Evolutionary conservation across 2,329 filamentous ascomycete genomes (phyloP).

Genomic region (Ophiocordyceps camponoti-floridani): DNA sequence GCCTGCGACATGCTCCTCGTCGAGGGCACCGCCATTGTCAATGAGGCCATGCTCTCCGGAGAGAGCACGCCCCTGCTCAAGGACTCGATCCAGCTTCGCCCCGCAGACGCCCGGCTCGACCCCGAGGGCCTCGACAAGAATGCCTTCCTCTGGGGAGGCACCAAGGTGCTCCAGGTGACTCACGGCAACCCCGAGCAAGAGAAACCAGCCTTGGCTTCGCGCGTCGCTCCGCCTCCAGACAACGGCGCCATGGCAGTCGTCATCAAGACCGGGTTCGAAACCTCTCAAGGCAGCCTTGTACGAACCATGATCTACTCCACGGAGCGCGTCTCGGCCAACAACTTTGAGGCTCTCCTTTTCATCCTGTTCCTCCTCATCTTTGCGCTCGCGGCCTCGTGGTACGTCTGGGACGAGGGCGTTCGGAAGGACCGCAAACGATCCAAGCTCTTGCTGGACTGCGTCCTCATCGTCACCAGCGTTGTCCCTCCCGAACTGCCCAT

Average conservation of each 20-base stretch:
- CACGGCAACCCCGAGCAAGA: slow-evolving; percentile 68
- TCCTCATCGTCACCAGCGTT: slow-evolving; percentile 94
- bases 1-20: slow-evolving; percentile 94
- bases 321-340: slow-evolving; percentile 96
- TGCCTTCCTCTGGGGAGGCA: slow-evolving; percentile 88
- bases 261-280: slow-evolving; percentile 96
- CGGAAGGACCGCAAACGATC: slow-evolving; percentile 88
- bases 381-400: slow-evolving; percentile 94
- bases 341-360: slow-evolving; percentile 88
- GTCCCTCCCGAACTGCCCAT: slow-evolving; percentile 97
- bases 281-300: slow-evolving; percentile 90
- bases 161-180: slow-evolving; percentile 89
- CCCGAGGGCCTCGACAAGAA: slow-evolving; percentile 92
- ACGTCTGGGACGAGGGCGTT: slow-evolving; percentile 96
- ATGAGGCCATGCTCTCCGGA: slow-evolving; percentile 97
- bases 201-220: slow-evolving; percentile 51
- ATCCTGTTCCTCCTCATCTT: slow-evolving; percentile 94
- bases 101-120: slow-evolving; percentile 63
- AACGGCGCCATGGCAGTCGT: slow-evolving; percentile 88
- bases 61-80: slow-evolving; percentile 95
- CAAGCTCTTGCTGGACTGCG: slow-evolving; percentile 89
- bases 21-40: slow-evolving; percentile 91
- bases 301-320: slow-evolving; percentile 99
- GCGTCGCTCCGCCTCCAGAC: slow-evolving; percentile 72
- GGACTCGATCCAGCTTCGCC: slow-evolving; percentile 83